These are phyloP conservation scores for Teunomyces kruisii DNA, from an alignment of 805 yeast genomes.

Conservation along the genomic window DNA sequence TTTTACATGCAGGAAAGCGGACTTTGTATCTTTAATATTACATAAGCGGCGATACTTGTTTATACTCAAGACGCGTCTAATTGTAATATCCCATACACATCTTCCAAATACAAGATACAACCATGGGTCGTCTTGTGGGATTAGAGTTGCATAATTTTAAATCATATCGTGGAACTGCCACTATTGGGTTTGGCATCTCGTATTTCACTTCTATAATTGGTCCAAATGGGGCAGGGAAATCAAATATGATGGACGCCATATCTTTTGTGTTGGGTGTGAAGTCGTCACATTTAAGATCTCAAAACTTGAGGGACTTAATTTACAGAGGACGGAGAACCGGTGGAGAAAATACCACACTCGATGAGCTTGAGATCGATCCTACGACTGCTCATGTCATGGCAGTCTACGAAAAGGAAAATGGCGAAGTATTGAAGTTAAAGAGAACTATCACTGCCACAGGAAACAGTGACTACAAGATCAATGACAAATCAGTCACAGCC, in stretches of 20 bases:
- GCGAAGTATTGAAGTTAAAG: conserved; percentile 58
- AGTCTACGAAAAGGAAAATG: conserved; percentile 63
- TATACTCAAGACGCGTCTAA: conserved; percentile 7
- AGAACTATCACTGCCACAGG: conserved; percentile 62
- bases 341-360: conserved; percentile 14
- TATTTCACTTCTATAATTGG: conserved; percentile 90
- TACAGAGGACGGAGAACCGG: conserved; percentile 60
- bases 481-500: conserved; percentile 60
- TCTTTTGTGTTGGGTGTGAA: conserved; percentile 90
- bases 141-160: conserved; percentile 85
- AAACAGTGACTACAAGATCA: conserved; percentile 64
- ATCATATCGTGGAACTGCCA: conserved; percentile 77
- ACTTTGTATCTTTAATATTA: neutral
- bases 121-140: conserved; percentile 81
- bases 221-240: conserved; percentile 98
- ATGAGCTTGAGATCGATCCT: conserved; percentile 35
- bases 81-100: neutral
- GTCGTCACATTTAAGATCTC: conserved; percentile 72
- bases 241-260: conserved; percentile 96
- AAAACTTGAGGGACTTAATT: conserved; percentile 69
- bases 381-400: conserved; percentile 74
- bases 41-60: neutral
- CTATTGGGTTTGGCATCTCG: conserved; percentile 79
- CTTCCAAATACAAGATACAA: neutral
- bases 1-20: neutral